phyloP scores from a whole-genome alignment of 2,329 filamentous ascomycete genomes.

The Fusarium sp. region DNA sequence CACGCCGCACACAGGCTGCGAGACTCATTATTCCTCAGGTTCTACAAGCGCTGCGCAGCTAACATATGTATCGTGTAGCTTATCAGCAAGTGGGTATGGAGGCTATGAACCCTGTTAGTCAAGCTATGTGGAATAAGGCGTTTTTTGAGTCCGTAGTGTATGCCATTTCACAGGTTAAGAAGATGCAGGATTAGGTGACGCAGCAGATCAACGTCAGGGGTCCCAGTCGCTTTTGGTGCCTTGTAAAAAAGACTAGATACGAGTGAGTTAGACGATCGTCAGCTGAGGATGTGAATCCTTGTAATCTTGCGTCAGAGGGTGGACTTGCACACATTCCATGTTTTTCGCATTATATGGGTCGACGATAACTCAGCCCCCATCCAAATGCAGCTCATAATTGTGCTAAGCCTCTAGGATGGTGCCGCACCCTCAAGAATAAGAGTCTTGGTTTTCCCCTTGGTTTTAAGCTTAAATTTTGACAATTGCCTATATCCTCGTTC shows the following conservation, averaged over 20 bases:
- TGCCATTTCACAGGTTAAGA: background rate
- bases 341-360: background rate
- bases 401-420: no score
- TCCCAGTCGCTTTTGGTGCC: background rate
- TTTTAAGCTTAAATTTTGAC: background rate
- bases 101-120: background rate
- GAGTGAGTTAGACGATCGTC: background rate
- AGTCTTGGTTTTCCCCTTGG: background rate
- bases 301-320: background rate
- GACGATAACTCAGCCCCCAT: background rate
- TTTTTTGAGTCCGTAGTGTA: background rate
- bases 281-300: no score
- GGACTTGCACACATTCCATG: background rate
- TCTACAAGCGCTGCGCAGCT: background rate
- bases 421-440: background rate
- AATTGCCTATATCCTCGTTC: no score
- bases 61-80: background rate
- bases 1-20: no score
- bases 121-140: background rate
- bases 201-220: conserved; percentile 1
- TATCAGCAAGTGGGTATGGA: fast-evolving
- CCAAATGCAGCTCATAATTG: no score
- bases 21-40: no score
- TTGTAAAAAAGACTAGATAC: background rate
- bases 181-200: conserved; percentile 9